These are phyloP conservation scores for Wickerhamiella sorbophila DNA, from an alignment of 805 yeast species.

Conservation along the genomic window DNA sequence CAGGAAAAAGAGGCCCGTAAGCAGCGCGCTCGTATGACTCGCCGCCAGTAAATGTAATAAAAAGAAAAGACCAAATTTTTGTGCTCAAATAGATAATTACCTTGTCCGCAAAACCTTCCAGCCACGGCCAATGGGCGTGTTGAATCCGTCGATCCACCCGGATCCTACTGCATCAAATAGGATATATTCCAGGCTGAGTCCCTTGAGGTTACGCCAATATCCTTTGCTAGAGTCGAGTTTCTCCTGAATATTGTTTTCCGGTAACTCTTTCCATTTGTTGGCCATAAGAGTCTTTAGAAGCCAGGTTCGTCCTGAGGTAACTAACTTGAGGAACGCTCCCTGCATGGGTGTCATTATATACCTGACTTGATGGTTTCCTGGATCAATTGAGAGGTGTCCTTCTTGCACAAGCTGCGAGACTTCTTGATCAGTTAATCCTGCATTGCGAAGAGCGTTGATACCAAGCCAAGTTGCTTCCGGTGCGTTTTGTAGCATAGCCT, in stretches of 20 bases:
- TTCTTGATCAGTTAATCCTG: constrained; percentile 11
- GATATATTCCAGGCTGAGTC: constrained; percentile 38
- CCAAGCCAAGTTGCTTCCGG: constrained; percentile 22
- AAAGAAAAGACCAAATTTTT: background rate
- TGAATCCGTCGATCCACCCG: constrained; percentile 41
- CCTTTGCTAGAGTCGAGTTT: constrained; percentile 20
- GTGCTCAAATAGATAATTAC: background rate
- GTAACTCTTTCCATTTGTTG: constrained; percentile 26
- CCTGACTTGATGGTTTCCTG: constrained; percentile 23
- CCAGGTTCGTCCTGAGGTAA: constrained; percentile 25
- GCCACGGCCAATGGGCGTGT: constrained; percentile 46
- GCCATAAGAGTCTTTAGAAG: constrained; percentile 16
- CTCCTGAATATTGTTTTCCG: constrained; percentile 23
- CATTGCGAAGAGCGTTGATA: constrained; percentile 15
- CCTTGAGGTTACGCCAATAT: constrained; percentile 35
- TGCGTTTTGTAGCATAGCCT: constrained; percentile 14
- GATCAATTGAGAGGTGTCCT: constrained; percentile 26
- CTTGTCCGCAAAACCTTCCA: constrained; percentile 41
- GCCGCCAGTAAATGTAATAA: background rate
- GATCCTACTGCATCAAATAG: constrained; percentile 41
- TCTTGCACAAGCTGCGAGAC: constrained; percentile 15
- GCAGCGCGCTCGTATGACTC: constrained; percentile 21
- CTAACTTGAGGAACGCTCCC: constrained; percentile 26
- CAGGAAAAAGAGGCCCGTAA: constrained; percentile 72
- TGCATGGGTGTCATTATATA: constrained; percentile 25